Percentiles rank a stretch among this genome's conserved stretches.
phyloP scores from a whole-genome alignment of 164 flowering plant species.

The Chimonanthus salicifolius region DNA sequence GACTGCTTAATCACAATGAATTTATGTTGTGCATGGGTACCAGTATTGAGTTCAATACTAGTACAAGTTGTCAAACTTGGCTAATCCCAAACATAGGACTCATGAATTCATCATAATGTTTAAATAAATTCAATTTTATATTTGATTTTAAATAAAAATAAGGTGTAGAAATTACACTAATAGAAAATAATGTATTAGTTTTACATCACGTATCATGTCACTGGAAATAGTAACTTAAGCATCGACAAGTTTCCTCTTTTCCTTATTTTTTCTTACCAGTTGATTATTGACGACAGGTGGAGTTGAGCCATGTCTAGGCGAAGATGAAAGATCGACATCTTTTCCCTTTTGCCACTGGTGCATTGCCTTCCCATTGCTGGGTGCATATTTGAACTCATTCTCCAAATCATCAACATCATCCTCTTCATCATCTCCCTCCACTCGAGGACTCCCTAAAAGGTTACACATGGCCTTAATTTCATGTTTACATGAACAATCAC shows the following conservation, averaged over 20 bases:
- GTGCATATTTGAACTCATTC: constrained; percentile 61
- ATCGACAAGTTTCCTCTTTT: background rate
- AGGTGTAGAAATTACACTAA: too few species aligned
- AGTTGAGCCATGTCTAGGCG: constrained; percentile 75
- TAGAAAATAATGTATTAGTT: too few species aligned
- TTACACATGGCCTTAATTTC: background rate
- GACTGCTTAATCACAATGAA: too few species aligned
- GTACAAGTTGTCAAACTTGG: too few species aligned
- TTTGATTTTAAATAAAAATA: too few species aligned
- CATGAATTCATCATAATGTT: too few species aligned
- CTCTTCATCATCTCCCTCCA: constrained; percentile 97
- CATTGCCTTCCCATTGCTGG: constrained; percentile 38
- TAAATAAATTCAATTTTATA: too few species aligned
- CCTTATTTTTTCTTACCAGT: constrained; percentile 35
- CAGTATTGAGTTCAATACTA: too few species aligned
- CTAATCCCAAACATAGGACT: too few species aligned
- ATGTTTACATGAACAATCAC: background rate
- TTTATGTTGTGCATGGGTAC: too few species aligned
- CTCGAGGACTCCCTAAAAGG: constrained; percentile 77
- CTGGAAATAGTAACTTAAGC: background rate
- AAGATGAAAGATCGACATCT: constrained; percentile 31
- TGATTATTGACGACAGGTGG: constrained; percentile 89
- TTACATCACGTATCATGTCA: background rate
- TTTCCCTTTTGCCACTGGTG: constrained; percentile 37
- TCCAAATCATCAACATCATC: constrained; percentile 91